Evolutionary conservation across 108 stramenopile genomes (phyloP).

Genomic region (Aurantiochytrium sp.): DNA sequence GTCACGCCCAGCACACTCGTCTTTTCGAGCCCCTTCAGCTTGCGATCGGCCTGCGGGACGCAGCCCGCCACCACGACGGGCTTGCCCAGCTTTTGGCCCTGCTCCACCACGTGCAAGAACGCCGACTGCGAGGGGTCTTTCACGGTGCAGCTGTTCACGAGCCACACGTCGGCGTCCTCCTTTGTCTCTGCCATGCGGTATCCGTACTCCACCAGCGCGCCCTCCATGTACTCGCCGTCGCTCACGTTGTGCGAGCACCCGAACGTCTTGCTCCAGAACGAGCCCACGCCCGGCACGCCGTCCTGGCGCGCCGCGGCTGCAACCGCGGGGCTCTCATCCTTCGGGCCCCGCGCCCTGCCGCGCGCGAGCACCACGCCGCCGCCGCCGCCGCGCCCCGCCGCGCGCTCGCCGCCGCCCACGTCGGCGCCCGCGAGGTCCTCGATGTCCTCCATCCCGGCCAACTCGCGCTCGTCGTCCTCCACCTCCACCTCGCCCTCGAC

Average conservation of each 20-base stretch:
- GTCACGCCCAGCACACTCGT: constrained; percentile 29
- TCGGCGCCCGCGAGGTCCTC: too few species aligned
- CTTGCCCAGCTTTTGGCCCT: constrained; percentile 1
- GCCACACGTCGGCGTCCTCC: constrained; percentile 30
- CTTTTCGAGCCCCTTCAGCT: constrained; percentile 16
- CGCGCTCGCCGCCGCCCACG: too few species aligned
- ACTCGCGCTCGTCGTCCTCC: too few species aligned
- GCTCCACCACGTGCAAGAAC: constrained; percentile 26
- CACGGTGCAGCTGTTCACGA: constrained; percentile 48
- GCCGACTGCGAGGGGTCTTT: constrained; percentile 39
- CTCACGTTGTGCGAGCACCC: constrained; percentile 45
- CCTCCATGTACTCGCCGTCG: constrained; percentile 51
- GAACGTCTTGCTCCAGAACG: constrained; percentile 34
- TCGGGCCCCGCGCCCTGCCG: too few species aligned
- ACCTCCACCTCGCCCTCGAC: too few species aligned
- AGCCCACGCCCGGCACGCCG: constrained; percentile 4
- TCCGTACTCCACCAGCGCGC: constrained; percentile 31
- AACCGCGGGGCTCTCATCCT: too few species aligned
- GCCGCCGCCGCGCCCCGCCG: too few species aligned
- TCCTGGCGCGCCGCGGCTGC: too few species aligned
- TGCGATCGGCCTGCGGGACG: constrained; percentile 42
- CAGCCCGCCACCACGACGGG: constrained; percentile 42
- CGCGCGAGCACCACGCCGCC: too few species aligned
- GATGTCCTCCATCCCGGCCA: too few species aligned
- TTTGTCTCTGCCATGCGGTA: constrained; percentile 20